Evolutionary conservation across 2,329 filamentous ascomycete species (phyloP).

Genomic region (Epichloe sylvatica): DNA sequence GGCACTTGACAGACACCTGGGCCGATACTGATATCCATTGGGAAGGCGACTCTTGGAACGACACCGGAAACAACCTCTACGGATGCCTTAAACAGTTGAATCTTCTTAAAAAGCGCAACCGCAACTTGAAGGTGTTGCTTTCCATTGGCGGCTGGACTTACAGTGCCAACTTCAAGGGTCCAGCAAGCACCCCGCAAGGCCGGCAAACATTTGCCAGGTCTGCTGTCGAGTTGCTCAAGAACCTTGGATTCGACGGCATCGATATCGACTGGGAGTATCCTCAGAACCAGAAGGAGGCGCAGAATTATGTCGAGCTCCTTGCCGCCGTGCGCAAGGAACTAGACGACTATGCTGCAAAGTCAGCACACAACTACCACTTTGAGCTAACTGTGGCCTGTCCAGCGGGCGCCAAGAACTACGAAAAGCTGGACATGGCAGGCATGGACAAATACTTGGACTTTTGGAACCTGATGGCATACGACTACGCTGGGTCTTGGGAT

Average conservation of each 20-base stretch:
- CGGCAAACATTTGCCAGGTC: slow-evolving; percentile 58
- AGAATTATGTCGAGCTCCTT: slow-evolving; percentile 46
- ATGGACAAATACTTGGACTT: slow-evolving; percentile 59
- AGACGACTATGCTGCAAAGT: slow-evolving; percentile 38
- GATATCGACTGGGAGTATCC: slow-evolving; percentile 61
- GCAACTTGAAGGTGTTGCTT: slow-evolving; percentile 71
- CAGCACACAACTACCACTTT: slow-evolving; percentile 36
- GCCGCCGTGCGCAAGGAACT: slow-evolving; percentile 41
- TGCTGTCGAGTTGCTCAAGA: slow-evolving; percentile 61
- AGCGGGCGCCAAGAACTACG: slow-evolving; percentile 47
- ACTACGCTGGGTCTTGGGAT: slow-evolving; percentile 78
- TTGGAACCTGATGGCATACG: slow-evolving; percentile 80
- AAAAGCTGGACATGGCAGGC: slow-evolving; percentile 44
- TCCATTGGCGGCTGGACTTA: slow-evolving; percentile 93
- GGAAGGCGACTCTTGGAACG: slow-evolving; percentile 56
- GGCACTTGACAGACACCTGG: slow-evolving; percentile 46
- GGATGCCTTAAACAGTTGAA: slow-evolving; percentile 83
- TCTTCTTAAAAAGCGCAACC: slow-evolving; percentile 66
- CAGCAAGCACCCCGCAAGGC: slow-evolving; percentile 56
- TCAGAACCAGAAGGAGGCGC: slow-evolving; percentile 37
- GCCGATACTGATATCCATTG: slow-evolving; percentile 61
- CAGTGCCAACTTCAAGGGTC: slow-evolving; percentile 64
- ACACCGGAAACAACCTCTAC: slow-evolving; percentile 66
- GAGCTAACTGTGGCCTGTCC: slow-evolving; percentile 52
- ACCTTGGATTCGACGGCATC: slow-evolving; percentile 64